These are phyloP conservation scores for Triticum dicoccoides DNA, from an alignment of 176 grass and related monocot genomes.

Conservation along the genomic window DNA sequence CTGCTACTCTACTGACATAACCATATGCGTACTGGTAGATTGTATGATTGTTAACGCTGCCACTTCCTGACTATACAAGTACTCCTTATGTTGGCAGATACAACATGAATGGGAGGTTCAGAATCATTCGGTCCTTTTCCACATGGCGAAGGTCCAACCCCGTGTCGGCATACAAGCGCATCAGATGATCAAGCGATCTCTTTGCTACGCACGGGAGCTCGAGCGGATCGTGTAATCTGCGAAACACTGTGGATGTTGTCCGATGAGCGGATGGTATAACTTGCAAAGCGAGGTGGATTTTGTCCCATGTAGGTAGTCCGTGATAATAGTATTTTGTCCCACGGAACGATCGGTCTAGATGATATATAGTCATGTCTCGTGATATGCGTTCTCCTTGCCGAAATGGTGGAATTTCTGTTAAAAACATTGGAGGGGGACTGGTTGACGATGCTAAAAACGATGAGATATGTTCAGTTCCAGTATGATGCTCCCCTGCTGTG, in stretches of 20 bases:
- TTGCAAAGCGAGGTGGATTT: neutral
- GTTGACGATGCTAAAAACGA: neutral
- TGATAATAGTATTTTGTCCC: neutral
- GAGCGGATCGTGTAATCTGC: constrained; percentile 48
- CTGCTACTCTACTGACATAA: neutral
- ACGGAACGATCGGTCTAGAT: neutral
- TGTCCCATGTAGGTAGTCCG: neutral
- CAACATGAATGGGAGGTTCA: constrained; percentile 76
- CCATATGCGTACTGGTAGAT: neutral
- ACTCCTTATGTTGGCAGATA: constrained; percentile 40
- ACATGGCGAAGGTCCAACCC: constrained; percentile 66
- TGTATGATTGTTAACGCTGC: neutral
- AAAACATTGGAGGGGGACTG: neutral
- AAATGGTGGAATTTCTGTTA: neutral
- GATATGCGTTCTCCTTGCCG: neutral
- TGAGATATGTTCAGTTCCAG: neutral
- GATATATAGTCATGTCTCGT: neutral
- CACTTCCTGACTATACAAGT: neutral
- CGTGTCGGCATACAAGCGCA: constrained; percentile 41
- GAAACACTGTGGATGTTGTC: neutral
- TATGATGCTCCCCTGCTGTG: neutral
- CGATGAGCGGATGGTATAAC: neutral
- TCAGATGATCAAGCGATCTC: constrained; percentile 61
- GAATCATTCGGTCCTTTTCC: constrained; percentile 54
- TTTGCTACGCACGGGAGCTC: constrained; percentile 64